phyloP scores from a whole-genome alignment of 2,329 filamentous ascomycete species.

The Ophioceras dolichostomum region DNA sequence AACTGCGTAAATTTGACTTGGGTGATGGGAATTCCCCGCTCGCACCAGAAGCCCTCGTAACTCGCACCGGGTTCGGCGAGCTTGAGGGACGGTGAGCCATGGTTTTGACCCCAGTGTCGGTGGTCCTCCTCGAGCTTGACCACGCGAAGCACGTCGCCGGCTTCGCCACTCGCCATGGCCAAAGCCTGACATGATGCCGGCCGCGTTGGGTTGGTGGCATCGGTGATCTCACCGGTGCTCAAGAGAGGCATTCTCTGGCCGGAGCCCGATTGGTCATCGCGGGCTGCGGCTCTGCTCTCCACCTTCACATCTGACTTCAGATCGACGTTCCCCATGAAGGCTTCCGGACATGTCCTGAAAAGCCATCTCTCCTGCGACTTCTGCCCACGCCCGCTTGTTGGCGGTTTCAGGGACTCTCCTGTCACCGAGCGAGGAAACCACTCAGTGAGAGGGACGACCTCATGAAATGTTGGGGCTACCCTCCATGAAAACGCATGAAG shows the following conservation, averaged over 20 bases:
- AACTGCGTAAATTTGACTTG: conserved; percentile 36
- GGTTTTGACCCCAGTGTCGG: conserved; percentile 34
- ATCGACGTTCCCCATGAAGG: conserved; percentile 22
- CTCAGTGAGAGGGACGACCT: conserved; percentile 13
- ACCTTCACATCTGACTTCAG: conserved; percentile 21
- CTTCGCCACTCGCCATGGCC: conserved; percentile 40
- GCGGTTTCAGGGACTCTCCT: background rate
- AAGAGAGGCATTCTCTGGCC: conserved; percentile 25
- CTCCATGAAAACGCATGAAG: no score
- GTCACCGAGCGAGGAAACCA: conserved; percentile 14
- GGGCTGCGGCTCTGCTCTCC: conserved; percentile 13
- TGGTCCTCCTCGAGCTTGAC: conserved; percentile 34
- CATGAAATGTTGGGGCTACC: conserved; percentile 12
- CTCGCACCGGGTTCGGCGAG: conserved; percentile 28
- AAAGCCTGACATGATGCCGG: conserved; percentile 21
- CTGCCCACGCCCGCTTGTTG: background rate
- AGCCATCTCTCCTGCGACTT: conserved; percentile 35
- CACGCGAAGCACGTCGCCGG: conserved; percentile 45
- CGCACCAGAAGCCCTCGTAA: conserved; percentile 40
- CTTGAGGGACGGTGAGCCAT: conserved; percentile 22
- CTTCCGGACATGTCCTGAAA: conserved; percentile 35
- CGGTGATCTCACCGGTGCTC: conserved; percentile 40
- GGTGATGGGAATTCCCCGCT: conserved; percentile 34
- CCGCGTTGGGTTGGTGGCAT: conserved; percentile 17
- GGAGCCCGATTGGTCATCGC: conserved; percentile 6